phyloP scores from a whole-genome alignment of 2,329 filamentous ascomycete species.

The Sporothrix euskadiensis region DNA sequence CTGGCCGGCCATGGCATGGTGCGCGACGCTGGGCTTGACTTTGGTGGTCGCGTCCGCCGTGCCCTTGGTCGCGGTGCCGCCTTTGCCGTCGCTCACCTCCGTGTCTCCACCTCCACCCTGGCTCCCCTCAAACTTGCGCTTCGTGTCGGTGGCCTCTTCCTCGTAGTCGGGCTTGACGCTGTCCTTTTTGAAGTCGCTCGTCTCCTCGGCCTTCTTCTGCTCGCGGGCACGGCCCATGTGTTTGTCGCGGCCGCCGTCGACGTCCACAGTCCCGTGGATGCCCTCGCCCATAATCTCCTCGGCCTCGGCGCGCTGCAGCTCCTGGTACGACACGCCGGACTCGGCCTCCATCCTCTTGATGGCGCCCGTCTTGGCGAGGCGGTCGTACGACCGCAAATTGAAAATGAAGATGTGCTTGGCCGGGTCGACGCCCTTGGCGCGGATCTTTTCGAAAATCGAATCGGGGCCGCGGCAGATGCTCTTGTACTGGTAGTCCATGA shows the following conservation, averaged over 20 bases:
- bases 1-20: constrained; percentile 74
- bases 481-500: constrained; percentile 99
- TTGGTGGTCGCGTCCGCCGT: not conserved
- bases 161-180: constrained; percentile 44
- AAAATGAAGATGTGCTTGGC: constrained; percentile 85
- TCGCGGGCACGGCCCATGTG: constrained; percentile 50
- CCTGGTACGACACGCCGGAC: constrained; percentile 76
- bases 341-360: constrained; percentile 75
- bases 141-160: constrained; percentile 48
- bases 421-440: constrained; percentile 71
- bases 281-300: constrained; percentile 81
- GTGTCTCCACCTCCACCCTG: not conserved
- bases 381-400: constrained; percentile 80
- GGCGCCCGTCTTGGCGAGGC: constrained; percentile 77
- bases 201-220: constrained; percentile 39
- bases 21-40: constrained; percentile 59
- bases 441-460: constrained; percentile 82
- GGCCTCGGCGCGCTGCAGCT: constrained; percentile 83
- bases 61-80: not conserved
- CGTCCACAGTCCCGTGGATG: constrained; percentile 60
- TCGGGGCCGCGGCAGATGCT: constrained; percentile 89
- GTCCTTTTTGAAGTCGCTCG: constrained; percentile 40
- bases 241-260: constrained; percentile 48
- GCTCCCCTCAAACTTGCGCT: constrained; percentile 53
- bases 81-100: not conserved